Base-by-base conservation (phyloP, 306 rosid species). In the Begonia masoniana region DNA sequence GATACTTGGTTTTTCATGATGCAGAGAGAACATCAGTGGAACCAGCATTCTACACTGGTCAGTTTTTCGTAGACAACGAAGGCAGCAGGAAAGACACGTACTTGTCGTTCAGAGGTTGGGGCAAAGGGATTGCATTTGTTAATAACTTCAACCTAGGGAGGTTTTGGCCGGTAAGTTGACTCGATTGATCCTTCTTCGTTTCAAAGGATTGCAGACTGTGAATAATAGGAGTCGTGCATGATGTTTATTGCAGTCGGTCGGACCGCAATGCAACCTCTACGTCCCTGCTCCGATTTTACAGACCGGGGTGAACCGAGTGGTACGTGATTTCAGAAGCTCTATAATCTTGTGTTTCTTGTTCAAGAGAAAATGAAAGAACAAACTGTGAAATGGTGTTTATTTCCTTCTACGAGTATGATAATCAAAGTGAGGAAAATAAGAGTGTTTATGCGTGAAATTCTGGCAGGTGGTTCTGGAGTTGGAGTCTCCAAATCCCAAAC, bases 181-280 rank as follows among this genome's bases (percentile, higher is more conserved):
- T 45, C 49, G 4, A 45, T n/a, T 45, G 49, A 45, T 11, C 15
- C 49, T 45, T 45, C 49, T 45, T 7, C 39, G 1, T 31, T 45
- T 45, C 15, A 10, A 45, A 10, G 13, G 49, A 11, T 45, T 45
- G 4, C 49, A 45, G 7, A 12, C 49, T 45, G 13, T 1, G 49
- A 45, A 2, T 45, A 10, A 45, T 7, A 4, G 0, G 39, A 31
- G 39, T 31, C 39, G 8, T 7, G 8, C 7, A 31, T 70, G 60
- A 23, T 49, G 55, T 23, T 49, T 72, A 50, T 62, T 56, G 65
- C 76, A 91, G 97, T 61, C 43, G 50, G 69, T 45, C 63, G 97
- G 97, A 61, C 96, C 97, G 24, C 96, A 91, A 54, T 91, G 97
- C 86, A 85, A 62, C 68, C 88, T 91, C 49, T 91, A 91, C 47